Evolutionary conservation across 1,139 yeast genomes (phyloP).

Genomic region (Candida glucosophila): DNA sequence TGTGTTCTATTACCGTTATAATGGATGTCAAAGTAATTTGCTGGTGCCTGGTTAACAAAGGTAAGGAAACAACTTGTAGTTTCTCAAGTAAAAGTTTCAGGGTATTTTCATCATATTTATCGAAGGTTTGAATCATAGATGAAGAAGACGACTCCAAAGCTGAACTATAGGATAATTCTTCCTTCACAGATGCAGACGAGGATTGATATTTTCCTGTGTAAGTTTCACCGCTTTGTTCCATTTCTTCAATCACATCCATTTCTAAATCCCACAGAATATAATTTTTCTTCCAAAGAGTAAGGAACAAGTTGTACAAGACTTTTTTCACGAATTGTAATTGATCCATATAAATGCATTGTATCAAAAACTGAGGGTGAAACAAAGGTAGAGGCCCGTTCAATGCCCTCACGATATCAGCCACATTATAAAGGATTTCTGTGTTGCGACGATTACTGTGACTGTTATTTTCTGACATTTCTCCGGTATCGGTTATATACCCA

Average conservation of each 20-base stretch:
- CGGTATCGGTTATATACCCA: constrained; percentile 22
- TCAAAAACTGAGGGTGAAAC: constrained; percentile 84
- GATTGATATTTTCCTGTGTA: neutral
- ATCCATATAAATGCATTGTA: constrained; percentile 66
- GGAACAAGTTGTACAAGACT: constrained; percentile 46
- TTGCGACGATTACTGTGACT: constrained; percentile 25
- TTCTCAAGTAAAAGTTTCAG: constrained; percentile 48
- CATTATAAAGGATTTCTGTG: constrained; percentile 18
- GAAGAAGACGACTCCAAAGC: neutral
- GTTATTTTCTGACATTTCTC: constrained; percentile 1
- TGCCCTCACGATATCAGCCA: constrained; percentile 56
- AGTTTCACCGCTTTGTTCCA: constrained; percentile 5
- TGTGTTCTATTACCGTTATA: constrained; percentile 51
- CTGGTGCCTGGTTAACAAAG: constrained; percentile 83
- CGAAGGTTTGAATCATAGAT: constrained; percentile 18
- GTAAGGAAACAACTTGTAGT: constrained; percentile 58
- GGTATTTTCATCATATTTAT: constrained; percentile 36
- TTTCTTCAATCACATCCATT: constrained; percentile 15
- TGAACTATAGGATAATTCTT: constrained; percentile 1
- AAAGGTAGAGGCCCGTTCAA: constrained; percentile 85
- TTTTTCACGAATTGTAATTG: constrained; percentile 49
- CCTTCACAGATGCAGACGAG: neutral
- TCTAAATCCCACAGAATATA: constrained; percentile 28
- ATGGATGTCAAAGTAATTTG: constrained; percentile 75
- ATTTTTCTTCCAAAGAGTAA: constrained; percentile 35